Base-by-base conservation (phyloP, 2,329 filamentous ascomycete genomes). In the Acrocalymma vagum region DNA sequence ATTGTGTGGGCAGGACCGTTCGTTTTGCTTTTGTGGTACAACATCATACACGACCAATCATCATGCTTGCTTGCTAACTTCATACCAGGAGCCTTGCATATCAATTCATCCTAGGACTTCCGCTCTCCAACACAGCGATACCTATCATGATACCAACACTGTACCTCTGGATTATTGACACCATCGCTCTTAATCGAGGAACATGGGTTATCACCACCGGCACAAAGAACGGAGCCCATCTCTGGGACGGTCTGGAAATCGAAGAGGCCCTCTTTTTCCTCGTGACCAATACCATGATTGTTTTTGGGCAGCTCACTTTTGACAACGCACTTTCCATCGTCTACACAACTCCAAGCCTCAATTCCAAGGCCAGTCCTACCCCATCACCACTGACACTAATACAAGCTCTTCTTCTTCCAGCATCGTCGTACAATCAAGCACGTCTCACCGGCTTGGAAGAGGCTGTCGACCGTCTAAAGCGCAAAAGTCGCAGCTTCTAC, bases 251-350 rank as follows among this genome's bases (percentile, higher is more conserved):
- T 6, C 67, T 90, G 20, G 87, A 90, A 34, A 75, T 90, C 14
- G 87, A 91, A 69, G 87, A 91, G 62, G 86, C 86, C 0, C 53
- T 86, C 6, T 90, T 90, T 72, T 91, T 91, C 65, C 71, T 90
- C 4, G 68, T 80, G 4, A 89, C 86, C 2, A 90, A 90, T 60
- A 73, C 72, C 1, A 69, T 91, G 14, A 83, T 91, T 39, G 84
- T 89, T 0, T 84, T 86, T 59, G 87, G 87, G 2, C 71, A 87
- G 16, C 72, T 84, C 1, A 83, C 86, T 0, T 85, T 88, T 50
- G 87, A 90, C 64, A 82, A 88, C 57, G 83, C 83, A 4, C 59
- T 88, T 23, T 83, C 86, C 1, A 77, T 90, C 10, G 65, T 87
- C 6, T 77, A 86, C 51, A 78, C 81, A 0, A 87, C 87, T 47